Percentiles rank a stretch among this genome's conserved stretches.
These are phyloP conservation scores for Fusarium protoensiforme DNA, from an alignment of 2,329 filamentous ascomycete genomes.

Conservation along the genomic window DNA sequence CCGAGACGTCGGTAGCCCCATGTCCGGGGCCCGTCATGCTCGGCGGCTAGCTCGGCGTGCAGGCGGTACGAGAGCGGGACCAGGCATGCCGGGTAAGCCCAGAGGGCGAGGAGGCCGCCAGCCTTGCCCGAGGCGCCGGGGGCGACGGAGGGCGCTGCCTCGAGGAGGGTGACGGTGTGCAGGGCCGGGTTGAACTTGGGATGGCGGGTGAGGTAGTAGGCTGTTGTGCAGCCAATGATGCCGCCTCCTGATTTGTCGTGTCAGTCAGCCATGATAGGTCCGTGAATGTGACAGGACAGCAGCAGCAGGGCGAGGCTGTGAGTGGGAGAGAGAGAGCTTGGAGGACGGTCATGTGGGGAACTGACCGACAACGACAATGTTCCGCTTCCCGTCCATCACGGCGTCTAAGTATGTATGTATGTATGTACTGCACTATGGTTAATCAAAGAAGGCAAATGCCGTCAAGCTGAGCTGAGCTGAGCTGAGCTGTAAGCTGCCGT, in stretches of 20 bases:
- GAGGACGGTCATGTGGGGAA: conserved; percentile 13
- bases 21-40: conserved; percentile 79
- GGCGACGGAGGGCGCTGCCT: conserved; percentile 84
- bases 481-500: background rate
- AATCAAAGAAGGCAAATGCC: background rate
- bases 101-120: conserved; percentile 87
- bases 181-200: conserved; percentile 78
- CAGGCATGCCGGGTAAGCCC: conserved; percentile 88
- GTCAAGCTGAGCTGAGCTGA: background rate
- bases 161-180: conserved; percentile 86
- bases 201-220: conserved; percentile 91
- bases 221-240: conserved; percentile 91
- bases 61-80: conserved; percentile 88
- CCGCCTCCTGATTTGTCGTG: conserved; percentile 74
- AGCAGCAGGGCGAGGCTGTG: conserved; percentile 8
- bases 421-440: background rate
- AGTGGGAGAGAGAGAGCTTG: background rate
- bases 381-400: conserved; percentile 51
- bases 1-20: conserved; percentile 90
- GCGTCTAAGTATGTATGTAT: background rate
- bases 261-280: conserved; percentile 17
- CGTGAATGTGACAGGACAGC: background rate
- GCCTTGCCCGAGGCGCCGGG: conserved; percentile 96
- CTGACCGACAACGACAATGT: conserved; percentile 64
- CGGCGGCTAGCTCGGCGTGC: conserved; percentile 84